phyloP scores from a whole-genome alignment of 352 stramenopile genomes.

The Pythium oligandrum region DNA sequence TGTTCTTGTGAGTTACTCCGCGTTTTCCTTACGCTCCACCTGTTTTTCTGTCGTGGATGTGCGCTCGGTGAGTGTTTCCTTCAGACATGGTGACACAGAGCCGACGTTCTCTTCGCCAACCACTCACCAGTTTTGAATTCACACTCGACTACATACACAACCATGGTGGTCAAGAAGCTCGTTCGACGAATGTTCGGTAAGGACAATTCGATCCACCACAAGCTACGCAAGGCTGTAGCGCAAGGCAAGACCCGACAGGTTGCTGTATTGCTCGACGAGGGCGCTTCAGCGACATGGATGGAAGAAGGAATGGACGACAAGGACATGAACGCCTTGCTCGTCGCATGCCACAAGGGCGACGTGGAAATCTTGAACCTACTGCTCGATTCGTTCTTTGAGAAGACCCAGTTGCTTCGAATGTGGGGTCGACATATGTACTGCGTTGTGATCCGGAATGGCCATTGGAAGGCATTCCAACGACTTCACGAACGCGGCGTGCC shows the following conservation, averaged over 20 bases:
- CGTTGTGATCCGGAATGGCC: constrained; percentile 48
- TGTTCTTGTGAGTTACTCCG: too few species aligned
- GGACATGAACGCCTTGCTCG: constrained; percentile 52
- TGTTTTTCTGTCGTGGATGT: too few species aligned
- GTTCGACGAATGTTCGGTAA: constrained; percentile 46
- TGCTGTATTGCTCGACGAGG: constrained; percentile 44
- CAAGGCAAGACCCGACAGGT: constrained; percentile 41
- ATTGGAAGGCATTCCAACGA: constrained; percentile 58
- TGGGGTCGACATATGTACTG: constrained; percentile 69
- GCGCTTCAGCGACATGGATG: constrained; percentile 57
- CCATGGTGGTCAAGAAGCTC: constrained; percentile 27
- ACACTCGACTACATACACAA: neutral
- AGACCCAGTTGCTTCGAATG: constrained; percentile 31
- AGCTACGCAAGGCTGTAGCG: constrained; percentile 52
- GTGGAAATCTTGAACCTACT: constrained; percentile 48
- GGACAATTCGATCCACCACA: constrained; percentile 30
- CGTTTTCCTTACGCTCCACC: too few species aligned
- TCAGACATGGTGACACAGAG: too few species aligned
- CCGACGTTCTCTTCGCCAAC: too few species aligned
- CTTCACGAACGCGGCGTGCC: constrained; percentile 41
- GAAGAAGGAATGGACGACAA: constrained; percentile 3
- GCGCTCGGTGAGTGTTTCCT: too few species aligned
- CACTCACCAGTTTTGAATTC: too few species aligned
- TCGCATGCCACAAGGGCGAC: constrained; percentile 52
- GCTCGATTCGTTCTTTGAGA: constrained; percentile 52